Evolutionary conservation across 2,329 filamentous ascomycete genomes (phyloP), one percentile per base, ranked within the genome.

Genomic region (Coleophoma eucalyptorum): DNA sequence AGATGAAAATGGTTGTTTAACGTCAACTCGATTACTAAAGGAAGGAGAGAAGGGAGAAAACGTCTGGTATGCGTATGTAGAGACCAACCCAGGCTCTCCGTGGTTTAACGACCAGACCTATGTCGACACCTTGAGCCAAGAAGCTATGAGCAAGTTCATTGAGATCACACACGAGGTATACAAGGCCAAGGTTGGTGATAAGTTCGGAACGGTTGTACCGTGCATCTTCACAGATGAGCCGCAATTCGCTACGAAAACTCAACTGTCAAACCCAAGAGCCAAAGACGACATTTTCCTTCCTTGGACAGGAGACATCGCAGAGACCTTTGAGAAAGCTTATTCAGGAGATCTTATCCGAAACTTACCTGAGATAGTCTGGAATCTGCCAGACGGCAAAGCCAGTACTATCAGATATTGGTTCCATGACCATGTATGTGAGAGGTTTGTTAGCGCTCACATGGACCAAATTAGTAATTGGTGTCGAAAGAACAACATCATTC

Each of bases 141-240:
- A 57, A 11, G 64, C 65, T 26, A 65, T 66, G 38, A 49, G 43
- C 7, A 45, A 55, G 5, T 67, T 67, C 38, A 55, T 67, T 32
- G 56, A 65, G 13, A 61, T 55, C 19, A 66, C 64, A 2, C 62
- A 68, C 50, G 62, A 66, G 45, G 50, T 54, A 7, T 68, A 66
- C 48, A 66, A 66, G 50, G 46, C 52, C 7, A 59, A 58, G 35
- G 48, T 66, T 7, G 62, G 61, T 18, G 59, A 64, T 40, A 61
- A 57, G 16, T 67, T 67, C 41, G 65, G 64, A 1, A 55, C 54
- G 1, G 55, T 52, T 2, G 56, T 67, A 5, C 65, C 65, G 2
- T 65, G 63, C 41, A 67, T 66, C 15, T 67, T 65, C 19, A 67
- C 63, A 4, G 65, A 67, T 43, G 64, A 67, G 35, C 64, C 65